These are phyloP conservation scores for Solanum gracilifrons DNA, from an alignment of 257 asterid genomes.

Conservation along the genomic window DNA sequence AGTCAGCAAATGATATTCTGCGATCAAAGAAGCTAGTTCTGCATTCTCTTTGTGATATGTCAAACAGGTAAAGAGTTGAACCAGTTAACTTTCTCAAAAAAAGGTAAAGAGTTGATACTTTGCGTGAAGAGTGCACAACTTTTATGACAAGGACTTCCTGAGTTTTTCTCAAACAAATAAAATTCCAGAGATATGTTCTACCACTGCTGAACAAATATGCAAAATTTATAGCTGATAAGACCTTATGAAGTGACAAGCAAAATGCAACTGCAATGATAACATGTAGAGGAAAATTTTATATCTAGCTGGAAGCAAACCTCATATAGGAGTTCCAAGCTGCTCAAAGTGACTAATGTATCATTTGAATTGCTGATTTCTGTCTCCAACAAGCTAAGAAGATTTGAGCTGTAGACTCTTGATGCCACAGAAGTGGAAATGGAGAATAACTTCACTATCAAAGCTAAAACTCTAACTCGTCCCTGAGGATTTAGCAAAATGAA, in stretches of 20 bases:
- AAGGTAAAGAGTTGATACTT: not conserved
- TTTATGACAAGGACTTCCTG: not conserved
- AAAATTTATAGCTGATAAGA: not conserved
- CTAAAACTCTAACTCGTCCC: slow-evolving; percentile 86
- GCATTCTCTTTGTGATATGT: not conserved
- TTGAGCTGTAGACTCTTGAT: slow-evolving; percentile 48
- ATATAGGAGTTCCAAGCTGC: slow-evolving; percentile 74
- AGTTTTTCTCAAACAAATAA: not conserved
- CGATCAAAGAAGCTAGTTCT: not conserved
- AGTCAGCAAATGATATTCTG: not conserved
- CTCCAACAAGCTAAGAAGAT: slow-evolving; percentile 70
- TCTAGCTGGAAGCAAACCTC: slow-evolving; percentile 43
- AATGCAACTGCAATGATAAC: not conserved
- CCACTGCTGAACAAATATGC: not conserved
- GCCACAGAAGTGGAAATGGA: slow-evolving; percentile 74
- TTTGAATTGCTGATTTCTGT: slow-evolving; percentile 50
- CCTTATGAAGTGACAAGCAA: not conserved
- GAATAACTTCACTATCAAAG: slow-evolving; percentile 88
- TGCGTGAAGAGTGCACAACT: not conserved
- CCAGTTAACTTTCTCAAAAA: too few relatives aligned
- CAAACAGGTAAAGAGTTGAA: not conserved
- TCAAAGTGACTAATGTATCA: slow-evolving; percentile 70
- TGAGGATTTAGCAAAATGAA: slow-evolving; percentile 23
- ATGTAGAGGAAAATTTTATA: not conserved
- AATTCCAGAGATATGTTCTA: not conserved